phyloP scores from a whole-genome alignment of 2,329 filamentous ascomycete species.

The Blastomyces parvus region DNA sequence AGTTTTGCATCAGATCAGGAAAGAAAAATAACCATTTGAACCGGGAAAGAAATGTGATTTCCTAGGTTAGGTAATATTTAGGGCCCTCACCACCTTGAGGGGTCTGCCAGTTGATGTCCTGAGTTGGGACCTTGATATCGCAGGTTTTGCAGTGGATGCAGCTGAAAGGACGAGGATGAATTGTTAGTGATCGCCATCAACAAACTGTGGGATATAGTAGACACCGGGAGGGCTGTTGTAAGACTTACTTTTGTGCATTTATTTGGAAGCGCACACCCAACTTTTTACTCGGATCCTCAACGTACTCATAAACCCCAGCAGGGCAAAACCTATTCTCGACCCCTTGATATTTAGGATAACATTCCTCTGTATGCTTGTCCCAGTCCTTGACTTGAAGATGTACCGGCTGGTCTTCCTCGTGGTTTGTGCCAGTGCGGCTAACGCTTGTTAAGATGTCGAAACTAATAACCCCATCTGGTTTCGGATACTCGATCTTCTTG shows the following conservation, averaged over 20 bases:
- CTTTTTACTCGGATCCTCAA: slow-evolving; percentile 80
- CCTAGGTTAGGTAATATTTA: slow-evolving; percentile 53
- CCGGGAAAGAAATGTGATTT: slow-evolving; percentile 6
- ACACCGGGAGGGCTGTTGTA: slow-evolving; percentile 3
- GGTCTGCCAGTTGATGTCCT: slow-evolving; percentile 96
- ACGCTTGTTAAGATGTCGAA: slow-evolving; percentile 97
- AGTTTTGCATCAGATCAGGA: background rate
- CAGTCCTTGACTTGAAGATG: slow-evolving; percentile 93
- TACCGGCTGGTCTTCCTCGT: slow-evolving; percentile 96
- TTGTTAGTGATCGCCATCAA: background rate
- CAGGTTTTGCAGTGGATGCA: slow-evolving; percentile 99
- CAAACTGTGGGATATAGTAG: background rate
- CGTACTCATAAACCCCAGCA: slow-evolving; percentile 94
- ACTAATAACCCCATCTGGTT: slow-evolving; percentile 87
- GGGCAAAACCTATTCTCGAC: slow-evolving; percentile 96
- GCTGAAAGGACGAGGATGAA: slow-evolving; percentile 40
- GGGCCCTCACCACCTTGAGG: slow-evolving; percentile 79
- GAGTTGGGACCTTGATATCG: slow-evolving; percentile 92
- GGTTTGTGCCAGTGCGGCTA: slow-evolving; percentile 90
- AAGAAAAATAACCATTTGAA: slow-evolving; percentile 4
- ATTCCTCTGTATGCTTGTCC: slow-evolving; percentile 75
- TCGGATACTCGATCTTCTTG: slow-evolving; percentile 88
- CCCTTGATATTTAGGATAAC: slow-evolving; percentile 82
- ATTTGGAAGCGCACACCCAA: slow-evolving; percentile 94
- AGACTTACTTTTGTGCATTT: slow-evolving; percentile 82